phyloP scores from a whole-genome alignment of 208 protist genomes.

The Spongospora subterranea region DNA sequence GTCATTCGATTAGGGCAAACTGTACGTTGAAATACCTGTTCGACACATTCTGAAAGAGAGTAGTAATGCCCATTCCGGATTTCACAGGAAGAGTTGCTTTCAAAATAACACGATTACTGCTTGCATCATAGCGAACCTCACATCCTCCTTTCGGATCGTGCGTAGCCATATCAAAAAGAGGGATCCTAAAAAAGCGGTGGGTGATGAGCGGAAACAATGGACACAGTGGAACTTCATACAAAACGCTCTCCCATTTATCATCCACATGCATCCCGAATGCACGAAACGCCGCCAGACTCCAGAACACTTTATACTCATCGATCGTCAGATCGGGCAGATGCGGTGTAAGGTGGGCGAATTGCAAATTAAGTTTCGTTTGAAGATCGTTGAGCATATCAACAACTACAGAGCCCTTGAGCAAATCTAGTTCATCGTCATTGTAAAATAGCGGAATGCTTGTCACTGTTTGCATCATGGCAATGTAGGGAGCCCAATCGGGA shows the following conservation, averaged over 20 bases:
- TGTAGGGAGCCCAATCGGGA: not conserved
- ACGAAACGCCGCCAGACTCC: not conserved
- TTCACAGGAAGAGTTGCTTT: not conserved
- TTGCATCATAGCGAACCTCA: not conserved
- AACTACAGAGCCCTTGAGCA: not conserved
- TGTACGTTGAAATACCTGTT: too few species aligned
- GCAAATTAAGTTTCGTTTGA: not conserved
- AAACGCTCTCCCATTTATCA: not conserved
- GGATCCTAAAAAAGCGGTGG: too few species aligned
- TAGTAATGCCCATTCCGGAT: not conserved
- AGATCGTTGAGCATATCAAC: not conserved
- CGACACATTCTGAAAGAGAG: not conserved
- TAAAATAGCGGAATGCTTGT: not conserved
- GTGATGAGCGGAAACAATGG: too few species aligned
- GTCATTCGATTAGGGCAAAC: too few species aligned
- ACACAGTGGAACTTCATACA: too few species aligned
- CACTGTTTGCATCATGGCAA: not conserved
- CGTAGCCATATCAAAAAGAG: not conserved
- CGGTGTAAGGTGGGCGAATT: not conserved
- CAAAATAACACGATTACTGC: not conserved
- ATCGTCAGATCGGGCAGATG: not conserved
- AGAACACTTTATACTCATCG: not conserved
- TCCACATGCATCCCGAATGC: not conserved
- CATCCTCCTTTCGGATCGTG: not conserved
- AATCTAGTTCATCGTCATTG: not conserved